Conservation (phyloP, 1,139 yeast species). For the Suhomyces atakaporum region DNA sequence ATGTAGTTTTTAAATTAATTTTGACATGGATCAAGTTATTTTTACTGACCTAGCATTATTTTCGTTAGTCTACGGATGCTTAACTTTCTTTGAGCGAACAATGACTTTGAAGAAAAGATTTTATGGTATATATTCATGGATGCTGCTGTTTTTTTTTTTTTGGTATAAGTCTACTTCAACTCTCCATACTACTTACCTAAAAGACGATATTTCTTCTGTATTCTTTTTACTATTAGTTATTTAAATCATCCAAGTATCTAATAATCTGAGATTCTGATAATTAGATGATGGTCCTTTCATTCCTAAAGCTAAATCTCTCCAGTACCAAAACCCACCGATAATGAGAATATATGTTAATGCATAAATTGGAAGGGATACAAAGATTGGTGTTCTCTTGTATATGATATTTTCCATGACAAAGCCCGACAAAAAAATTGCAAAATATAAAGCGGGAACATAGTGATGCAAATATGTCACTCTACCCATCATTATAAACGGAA, state of each 20-base stretch:
- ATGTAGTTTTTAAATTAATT: no score
- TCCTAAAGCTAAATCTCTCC: slow-evolving; percentile 33
- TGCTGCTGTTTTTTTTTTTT: no score
- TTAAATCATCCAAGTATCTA: slow-evolving; percentile 32
- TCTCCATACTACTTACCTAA: no score
- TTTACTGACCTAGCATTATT: no score
- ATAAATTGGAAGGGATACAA: slow-evolving; percentile 20
- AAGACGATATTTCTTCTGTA: no score
- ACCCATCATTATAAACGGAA: slow-evolving; percentile 37
- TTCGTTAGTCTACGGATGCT: no score
- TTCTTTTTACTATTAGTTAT: neutral
- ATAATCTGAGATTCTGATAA: slow-evolving; percentile 28
- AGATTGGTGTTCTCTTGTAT: slow-evolving; percentile 16
- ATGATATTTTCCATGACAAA: slow-evolving; percentile 35
- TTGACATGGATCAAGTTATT: no score
- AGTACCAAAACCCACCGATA: slow-evolving; percentile 32
- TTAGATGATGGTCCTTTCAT: slow-evolving; percentile 33
- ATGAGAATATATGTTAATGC: slow-evolving; percentile 24
- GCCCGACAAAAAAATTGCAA: slow-evolving; percentile 36
- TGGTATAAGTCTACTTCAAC: no score
- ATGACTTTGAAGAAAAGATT: no score
- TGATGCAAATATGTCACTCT: slow-evolving; percentile 40
- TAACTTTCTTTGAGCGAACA: no score
- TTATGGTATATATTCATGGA: no score
- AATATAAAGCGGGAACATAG: slow-evolving; percentile 38